phyloP scores from a whole-genome alignment of 805 yeast genomes.

The Lipomyces yamadae region DNA sequence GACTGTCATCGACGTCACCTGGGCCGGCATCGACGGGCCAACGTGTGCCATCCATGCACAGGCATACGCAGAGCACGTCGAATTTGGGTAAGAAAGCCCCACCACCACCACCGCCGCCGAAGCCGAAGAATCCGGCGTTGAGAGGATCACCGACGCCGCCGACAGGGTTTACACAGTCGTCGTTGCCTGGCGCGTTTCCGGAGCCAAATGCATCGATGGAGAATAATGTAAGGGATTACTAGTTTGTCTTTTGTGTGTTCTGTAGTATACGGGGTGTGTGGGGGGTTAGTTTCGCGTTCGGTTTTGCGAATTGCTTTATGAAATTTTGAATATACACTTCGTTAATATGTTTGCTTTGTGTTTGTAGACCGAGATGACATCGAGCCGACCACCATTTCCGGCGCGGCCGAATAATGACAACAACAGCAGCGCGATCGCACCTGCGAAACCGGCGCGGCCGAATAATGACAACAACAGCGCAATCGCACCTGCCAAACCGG shows the following conservation, averaged over 20 bases:
- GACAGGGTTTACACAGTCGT: constrained; percentile 8
- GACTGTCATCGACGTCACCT: constrained; percentile 30
- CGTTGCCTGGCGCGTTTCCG: not conserved
- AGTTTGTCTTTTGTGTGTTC: not conserved
- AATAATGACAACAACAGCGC: too few species aligned
- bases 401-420: too few species aligned
- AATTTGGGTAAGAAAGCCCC: constrained; percentile 37
- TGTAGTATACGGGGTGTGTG: not conserved
- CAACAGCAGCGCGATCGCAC: too few species aligned
- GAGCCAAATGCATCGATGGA: constrained; percentile 2
- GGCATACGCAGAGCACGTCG: constrained; percentile 33
- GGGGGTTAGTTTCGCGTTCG: not conserved
- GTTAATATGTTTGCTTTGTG: not conserved
- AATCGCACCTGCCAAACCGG: too few species aligned
- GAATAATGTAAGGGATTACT: constrained; percentile 28
- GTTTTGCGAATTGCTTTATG: not conserved
- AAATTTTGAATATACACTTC: too few species aligned
- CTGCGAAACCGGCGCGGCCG: too few species aligned
- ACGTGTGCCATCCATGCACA: constrained; percentile 32
- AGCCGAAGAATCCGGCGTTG: constrained; percentile 27
- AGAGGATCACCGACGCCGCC: constrained; percentile 27
- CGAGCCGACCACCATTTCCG: too few species aligned
- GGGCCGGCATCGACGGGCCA: constrained; percentile 22
- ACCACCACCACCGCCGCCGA: constrained; percentile 40
- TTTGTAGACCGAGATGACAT: not conserved